Percentiles rank a stretch among this genome's conserved stretches.
Evolutionary conservation across 257 asterid species (phyloP).

Genomic region (Nicotiana paniculata): DNA sequence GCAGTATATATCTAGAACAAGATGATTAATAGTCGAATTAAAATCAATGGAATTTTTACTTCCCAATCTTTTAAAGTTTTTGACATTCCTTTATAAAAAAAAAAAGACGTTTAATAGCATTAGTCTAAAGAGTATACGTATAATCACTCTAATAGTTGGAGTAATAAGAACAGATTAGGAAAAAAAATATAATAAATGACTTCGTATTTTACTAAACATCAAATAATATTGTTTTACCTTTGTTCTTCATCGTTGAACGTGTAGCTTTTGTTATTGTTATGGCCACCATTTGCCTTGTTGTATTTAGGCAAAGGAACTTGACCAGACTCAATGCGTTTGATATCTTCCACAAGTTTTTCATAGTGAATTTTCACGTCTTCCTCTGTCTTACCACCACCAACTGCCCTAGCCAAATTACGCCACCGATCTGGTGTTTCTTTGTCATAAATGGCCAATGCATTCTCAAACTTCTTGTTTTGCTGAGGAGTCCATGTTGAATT

Average conservation of each 20-base stretch:
- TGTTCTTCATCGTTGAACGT: constrained; percentile 12
- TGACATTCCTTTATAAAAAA: too few species aligned
- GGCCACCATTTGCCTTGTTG: background rate
- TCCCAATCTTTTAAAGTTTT: too few species aligned
- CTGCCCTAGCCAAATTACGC: constrained; percentile 46
- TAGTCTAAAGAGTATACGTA: too few species aligned
- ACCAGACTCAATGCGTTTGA: constrained; percentile 46
- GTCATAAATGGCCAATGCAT: constrained; percentile 46
- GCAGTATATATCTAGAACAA: background rate
- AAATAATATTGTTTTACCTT: constrained; percentile 17
- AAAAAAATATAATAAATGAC: too few species aligned
- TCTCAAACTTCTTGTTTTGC: constrained; percentile 57
- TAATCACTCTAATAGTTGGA: too few species aligned
- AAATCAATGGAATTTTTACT: too few species aligned
- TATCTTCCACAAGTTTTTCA: constrained; percentile 42
- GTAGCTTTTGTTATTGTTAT: background rate
- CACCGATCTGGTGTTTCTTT: constrained; percentile 47
- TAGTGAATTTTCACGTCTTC: constrained; percentile 64
- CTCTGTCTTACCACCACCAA: constrained; percentile 44
- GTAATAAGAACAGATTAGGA: background rate
- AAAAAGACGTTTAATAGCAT: background rate
- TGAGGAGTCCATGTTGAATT: constrained; percentile 39
- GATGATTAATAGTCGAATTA: background rate
- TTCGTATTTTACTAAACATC: background rate
- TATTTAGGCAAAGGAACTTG: constrained; percentile 48